These are phyloP conservation scores for Bacidia gigantensis DNA, from an alignment of 495 filamentous ascomycete species.

Conservation along the genomic window DNA sequence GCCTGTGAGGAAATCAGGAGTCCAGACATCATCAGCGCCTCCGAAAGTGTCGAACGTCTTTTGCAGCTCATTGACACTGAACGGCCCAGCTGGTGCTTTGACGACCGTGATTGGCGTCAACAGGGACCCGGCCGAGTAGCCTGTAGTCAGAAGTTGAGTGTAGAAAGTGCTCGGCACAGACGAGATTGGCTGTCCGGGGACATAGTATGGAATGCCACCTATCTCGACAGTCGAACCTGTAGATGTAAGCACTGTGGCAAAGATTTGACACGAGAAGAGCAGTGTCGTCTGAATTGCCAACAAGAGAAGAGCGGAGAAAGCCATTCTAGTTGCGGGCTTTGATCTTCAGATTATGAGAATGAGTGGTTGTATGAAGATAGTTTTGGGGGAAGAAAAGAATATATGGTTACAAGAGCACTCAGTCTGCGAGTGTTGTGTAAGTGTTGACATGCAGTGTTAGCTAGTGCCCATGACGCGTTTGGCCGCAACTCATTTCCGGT, in stretches of 20 bases:
- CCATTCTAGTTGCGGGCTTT: no score
- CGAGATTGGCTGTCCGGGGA: constrained; percentile 20
- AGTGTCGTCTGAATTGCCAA: background rate
- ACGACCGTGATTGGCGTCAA: constrained; percentile 28
- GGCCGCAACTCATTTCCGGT: no score
- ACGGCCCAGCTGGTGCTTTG: constrained; percentile 2
- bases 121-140: constrained; percentile 17
- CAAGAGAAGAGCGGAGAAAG: background rate
- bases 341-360: no score
- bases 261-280: background rate
- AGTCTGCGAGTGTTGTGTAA: no score
- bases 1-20: background rate
- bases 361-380: no score
- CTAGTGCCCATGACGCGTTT: no score
- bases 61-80: constrained; percentile 7
- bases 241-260: constrained; percentile 2
- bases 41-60: background rate
- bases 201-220: constrained; percentile 31
- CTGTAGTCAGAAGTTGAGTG: background rate
- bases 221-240: constrained; percentile 29
- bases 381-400: no score
- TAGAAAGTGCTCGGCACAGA: constrained; percentile 7
- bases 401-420: no score
- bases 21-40: constrained; percentile 14
- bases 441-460: no score